phyloP scores from a whole-genome alignment of 2,329 filamentous ascomycete species.

The Canariomyces notabilis region DNA sequence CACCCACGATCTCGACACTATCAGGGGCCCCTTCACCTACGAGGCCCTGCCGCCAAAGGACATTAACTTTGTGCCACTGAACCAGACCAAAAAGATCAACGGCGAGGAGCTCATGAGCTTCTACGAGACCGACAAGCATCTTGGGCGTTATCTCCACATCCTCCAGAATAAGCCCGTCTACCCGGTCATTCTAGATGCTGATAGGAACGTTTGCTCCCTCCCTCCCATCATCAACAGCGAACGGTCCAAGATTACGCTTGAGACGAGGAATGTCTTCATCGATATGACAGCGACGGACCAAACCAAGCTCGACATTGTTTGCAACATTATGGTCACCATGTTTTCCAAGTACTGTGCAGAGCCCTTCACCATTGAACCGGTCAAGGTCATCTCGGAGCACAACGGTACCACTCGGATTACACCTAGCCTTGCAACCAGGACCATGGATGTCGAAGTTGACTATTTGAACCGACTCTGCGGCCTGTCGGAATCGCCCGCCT shows the following conservation, averaged over 20 bases:
- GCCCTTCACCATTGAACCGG: conserved; percentile 86
- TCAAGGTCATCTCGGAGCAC: conserved; percentile 88
- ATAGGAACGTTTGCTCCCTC: conserved; percentile 81
- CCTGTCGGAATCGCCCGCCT: conserved; percentile 65
- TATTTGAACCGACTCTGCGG: conserved; percentile 95
- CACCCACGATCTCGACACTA: conserved; percentile 90
- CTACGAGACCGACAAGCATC: conserved; percentile 90
- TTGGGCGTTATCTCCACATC: conserved; percentile 87
- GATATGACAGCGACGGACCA: conserved; percentile 94
- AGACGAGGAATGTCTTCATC: conserved; percentile 93
- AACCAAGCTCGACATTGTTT: conserved; percentile 94
- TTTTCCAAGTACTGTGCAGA: conserved; percentile 89
- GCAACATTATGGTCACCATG: conserved; percentile 94
- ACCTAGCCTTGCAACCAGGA: conserved; percentile 72
- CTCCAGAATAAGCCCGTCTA: conserved; percentile 92
- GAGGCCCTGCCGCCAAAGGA: conserved; percentile 88
- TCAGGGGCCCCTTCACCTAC: conserved; percentile 94
- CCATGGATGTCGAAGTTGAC: conserved; percentile 76
- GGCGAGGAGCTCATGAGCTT: conserved; percentile 87
- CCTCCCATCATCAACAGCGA: conserved; percentile 97
- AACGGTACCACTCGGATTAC: conserved; percentile 78
- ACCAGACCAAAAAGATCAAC: conserved; percentile 85
- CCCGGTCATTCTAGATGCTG: conserved; percentile 89
- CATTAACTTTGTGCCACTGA: conserved; percentile 85
- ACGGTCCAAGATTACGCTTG: conserved; percentile 88